Conservation (phyloP, 176 grass and related monocot species). For the Ananas comosus region DNA sequence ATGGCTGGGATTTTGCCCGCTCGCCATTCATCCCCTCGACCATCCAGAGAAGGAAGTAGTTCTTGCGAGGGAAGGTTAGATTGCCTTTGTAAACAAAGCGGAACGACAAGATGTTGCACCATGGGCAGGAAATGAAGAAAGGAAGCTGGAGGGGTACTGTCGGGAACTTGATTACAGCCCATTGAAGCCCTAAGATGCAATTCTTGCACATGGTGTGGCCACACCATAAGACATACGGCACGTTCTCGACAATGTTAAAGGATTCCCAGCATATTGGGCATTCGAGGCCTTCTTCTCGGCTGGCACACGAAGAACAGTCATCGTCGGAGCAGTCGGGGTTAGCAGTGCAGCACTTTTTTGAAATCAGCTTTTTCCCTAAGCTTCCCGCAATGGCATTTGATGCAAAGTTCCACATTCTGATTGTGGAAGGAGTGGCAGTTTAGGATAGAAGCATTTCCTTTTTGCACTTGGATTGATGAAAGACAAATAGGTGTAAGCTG, state of each 20-base stretch:
- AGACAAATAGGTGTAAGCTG: not conserved
- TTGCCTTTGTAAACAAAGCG: constrained; percentile 66
- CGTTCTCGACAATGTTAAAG: constrained; percentile 87
- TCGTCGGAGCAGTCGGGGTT: constrained; percentile 51
- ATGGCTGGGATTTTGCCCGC: constrained; percentile 25
- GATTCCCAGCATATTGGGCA: constrained; percentile 87
- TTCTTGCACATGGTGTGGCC: constrained; percentile 94
- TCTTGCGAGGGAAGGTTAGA: constrained; percentile 64
- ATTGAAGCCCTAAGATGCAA: constrained; percentile 58
- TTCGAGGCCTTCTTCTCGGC: constrained; percentile 68
- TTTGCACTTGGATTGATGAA: not conserved
- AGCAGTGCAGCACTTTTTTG: constrained; percentile 3
- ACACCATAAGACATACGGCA: constrained; percentile 73
- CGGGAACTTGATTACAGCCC: constrained; percentile 62
- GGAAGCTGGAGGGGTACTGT: constrained; percentile 61
- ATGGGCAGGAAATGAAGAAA: constrained; percentile 65
- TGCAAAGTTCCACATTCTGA: constrained; percentile 41
- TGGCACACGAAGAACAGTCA: constrained; percentile 55
- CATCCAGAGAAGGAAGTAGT: constrained; percentile 93
- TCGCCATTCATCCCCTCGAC: constrained; percentile 74
- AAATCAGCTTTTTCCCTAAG: constrained; percentile 24
- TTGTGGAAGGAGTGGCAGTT: constrained; percentile 1
- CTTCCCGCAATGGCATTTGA: constrained; percentile 28
- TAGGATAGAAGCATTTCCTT: constrained; percentile 15
- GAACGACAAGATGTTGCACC: constrained; percentile 61